These are phyloP conservation scores for Umbilicus rupestris DNA, from an alignment of 164 flowering plant genomes.

Conservation along the genomic window DNA sequence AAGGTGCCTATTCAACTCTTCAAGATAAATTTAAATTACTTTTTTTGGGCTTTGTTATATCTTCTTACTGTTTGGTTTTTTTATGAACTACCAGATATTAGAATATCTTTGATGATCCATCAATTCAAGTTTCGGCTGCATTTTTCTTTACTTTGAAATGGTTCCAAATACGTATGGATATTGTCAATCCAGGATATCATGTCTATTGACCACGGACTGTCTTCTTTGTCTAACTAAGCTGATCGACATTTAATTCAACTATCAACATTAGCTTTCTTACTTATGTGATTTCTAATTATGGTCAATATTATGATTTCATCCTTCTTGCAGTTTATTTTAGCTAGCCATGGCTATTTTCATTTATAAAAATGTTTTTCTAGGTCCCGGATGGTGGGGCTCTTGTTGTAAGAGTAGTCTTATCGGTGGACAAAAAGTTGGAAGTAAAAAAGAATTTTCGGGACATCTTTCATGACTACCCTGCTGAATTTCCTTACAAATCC, in stretches of 20 bases:
- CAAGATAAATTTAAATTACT: not conserved
- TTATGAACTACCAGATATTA: not conserved
- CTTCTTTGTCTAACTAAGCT: not conserved
- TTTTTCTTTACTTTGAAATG: not conserved
- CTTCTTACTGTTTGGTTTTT: not conserved
- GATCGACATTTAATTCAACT: not conserved
- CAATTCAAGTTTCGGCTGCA: not conserved
- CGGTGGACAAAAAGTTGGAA: conserved; percentile 31
- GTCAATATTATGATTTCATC: not conserved
- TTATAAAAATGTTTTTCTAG: conserved; percentile 17
- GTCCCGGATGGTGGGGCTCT: conserved; percentile 43
- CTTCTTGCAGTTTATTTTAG: not conserved
- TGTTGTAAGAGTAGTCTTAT: conserved; percentile 40
- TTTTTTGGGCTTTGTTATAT: not conserved
- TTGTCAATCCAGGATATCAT: not conserved
- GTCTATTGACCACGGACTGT: not conserved
- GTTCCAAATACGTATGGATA: not conserved
- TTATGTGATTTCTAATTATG: not conserved
- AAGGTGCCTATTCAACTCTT: conserved; percentile 26
- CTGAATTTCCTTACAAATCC: conserved; percentile 37
- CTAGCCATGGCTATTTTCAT: not conserved
- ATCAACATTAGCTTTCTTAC: not conserved
- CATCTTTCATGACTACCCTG: conserved; percentile 36
- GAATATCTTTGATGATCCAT: not conserved
- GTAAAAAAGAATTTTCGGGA: conserved; percentile 35